Base-by-base conservation (phyloP, 805 yeast genomes). In the Barnettozyma vustinii region DNA sequence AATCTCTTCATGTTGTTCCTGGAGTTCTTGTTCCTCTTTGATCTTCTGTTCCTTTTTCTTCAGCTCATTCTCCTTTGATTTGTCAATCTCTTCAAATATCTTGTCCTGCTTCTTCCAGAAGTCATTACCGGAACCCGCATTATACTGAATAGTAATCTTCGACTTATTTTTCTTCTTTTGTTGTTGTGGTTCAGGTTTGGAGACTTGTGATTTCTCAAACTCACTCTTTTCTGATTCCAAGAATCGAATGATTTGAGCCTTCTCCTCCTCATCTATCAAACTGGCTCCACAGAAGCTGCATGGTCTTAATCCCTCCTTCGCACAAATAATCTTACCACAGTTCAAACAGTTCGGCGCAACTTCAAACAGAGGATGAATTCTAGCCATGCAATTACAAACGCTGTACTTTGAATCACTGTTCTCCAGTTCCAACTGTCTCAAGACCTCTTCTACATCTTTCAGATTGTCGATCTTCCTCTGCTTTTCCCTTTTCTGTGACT, bases 241-340 rank as follows among this genome's bases (percentile, higher is more conserved):
- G 4, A 81, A 63, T 6, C 74, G 67, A 26, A 77, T 66, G 37
- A 88, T 83, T 46, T 79, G 81, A 4, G 59, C 53, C 57, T 80
- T 75, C 54, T 91, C 96, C n/a, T 75, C 76, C 10, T 67, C 62
- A 6, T 81, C 73, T 18, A 94, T 71, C 39, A 94, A 66, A 32
- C 81, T 84, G 23, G 73, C 63, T 0, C 89, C 87, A 69, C 99
- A 94, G 53, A 68, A 85, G 2, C 94, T 76, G 61, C 99, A 94
- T 4, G 94, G 94, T 51, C 91, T 94, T 21, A 88, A 69, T 0
- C 98, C 98, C 61, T 94, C 98, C 56, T 83, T 83, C 4, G 77
- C 75, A 69, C 99, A 94, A 2, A 94, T 87, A 39, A 94, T 87
- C 64, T 90, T 87, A 10, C 99, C 99, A 64, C 99, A 94, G 51